Conservation (phyloP, 805 yeast genomes). For the Debaryomyces tyrocola region DNA sequence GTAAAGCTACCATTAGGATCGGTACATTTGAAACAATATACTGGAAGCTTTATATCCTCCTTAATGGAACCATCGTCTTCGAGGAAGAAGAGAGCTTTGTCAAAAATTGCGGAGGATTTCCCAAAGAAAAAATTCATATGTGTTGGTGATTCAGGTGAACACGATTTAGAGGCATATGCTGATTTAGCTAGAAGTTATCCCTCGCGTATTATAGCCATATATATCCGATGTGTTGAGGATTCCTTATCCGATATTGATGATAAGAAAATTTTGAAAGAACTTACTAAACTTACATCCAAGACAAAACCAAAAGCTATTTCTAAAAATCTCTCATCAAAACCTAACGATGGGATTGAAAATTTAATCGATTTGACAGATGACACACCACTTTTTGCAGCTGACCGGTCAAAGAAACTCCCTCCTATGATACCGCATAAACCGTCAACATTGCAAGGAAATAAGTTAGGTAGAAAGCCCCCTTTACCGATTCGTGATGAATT, state of each 20-base stretch:
- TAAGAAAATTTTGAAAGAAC: slow-evolving; percentile 26
- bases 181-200: slow-evolving; percentile 66
- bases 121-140: slow-evolving; percentile 76
- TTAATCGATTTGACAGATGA: slow-evolving; percentile 40
- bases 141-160: slow-evolving; percentile 95
- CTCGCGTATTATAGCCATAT: slow-evolving; percentile 66
- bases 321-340: slow-evolving; percentile 10
- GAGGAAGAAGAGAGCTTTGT: slow-evolving; percentile 68
- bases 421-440: slow-evolving; percentile 56
- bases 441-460: slow-evolving; percentile 31
- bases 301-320: slow-evolving; percentile 8
- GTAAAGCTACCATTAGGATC: slow-evolving; percentile 76
- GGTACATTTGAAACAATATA: slow-evolving; percentile 82
- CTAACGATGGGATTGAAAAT: slow-evolving; percentile 21
- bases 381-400: slow-evolving; percentile 20
- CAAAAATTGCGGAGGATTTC: slow-evolving; percentile 67
- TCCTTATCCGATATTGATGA: slow-evolving; percentile 63
- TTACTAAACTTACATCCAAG: slow-evolving; percentile 21
- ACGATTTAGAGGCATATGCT: slow-evolving; percentile 88
- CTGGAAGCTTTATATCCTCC: slow-evolving; percentile 78
- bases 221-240: slow-evolving; percentile 71
- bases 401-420: slow-evolving; percentile 20
- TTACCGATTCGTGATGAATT: slow-evolving; percentile 24
- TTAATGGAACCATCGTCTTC: slow-evolving; percentile 86
- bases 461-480: slow-evolving; percentile 29